Evolutionary conservation across 306 rosid species (phyloP).

Genomic region (Lathyrus tuberosus): DNA sequence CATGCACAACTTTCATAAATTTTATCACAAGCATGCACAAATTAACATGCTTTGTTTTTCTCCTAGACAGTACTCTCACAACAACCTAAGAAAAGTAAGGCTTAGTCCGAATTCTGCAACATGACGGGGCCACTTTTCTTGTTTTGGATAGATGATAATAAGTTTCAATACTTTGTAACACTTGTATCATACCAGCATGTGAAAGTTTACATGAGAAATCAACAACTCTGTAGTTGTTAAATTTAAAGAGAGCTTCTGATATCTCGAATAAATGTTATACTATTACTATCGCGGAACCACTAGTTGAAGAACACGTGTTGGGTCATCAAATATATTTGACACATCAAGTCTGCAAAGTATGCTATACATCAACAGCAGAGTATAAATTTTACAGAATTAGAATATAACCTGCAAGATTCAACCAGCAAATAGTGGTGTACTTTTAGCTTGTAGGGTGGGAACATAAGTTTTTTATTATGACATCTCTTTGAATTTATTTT

Average conservation of each 20-base stretch:
- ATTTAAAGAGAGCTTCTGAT: slow-evolving; percentile 20
- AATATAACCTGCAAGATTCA: slow-evolving; percentile 25
- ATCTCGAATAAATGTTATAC: slow-evolving; percentile 17
- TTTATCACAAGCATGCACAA: slow-evolving; percentile 10
- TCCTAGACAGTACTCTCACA: slow-evolving; percentile 23
- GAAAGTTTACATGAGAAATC: slow-evolving; percentile 25
- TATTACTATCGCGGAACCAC: slow-evolving; percentile 17
- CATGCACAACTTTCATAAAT: slow-evolving; percentile 24
- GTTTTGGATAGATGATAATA: slow-evolving; percentile 10
- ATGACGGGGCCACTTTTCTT: background rate
- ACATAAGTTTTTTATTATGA: background rate
- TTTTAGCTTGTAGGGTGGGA: slow-evolving; percentile 6
- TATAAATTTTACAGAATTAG: background rate
- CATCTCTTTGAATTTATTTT: slow-evolving; percentile 8
- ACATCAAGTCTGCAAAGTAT: slow-evolving; percentile 21
- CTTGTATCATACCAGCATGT: slow-evolving; percentile 25
- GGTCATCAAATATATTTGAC: slow-evolving; percentile 9
- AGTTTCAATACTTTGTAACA: slow-evolving; percentile 22
- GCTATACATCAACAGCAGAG: background rate
- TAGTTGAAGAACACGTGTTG: slow-evolving; percentile 3
- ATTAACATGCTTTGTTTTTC: slow-evolving; percentile 23
- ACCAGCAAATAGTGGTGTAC: slow-evolving; percentile 20
- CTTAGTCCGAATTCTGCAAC: slow-evolving; percentile 10
- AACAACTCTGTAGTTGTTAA: background rate
- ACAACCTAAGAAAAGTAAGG: background rate